A percentile compares a stretch with the other conserved stretches of the same genome.
These are phyloP conservation scores for Wickerhamiella galacta DNA, from an alignment of 805 yeast species.

Conservation along the genomic window DNA sequence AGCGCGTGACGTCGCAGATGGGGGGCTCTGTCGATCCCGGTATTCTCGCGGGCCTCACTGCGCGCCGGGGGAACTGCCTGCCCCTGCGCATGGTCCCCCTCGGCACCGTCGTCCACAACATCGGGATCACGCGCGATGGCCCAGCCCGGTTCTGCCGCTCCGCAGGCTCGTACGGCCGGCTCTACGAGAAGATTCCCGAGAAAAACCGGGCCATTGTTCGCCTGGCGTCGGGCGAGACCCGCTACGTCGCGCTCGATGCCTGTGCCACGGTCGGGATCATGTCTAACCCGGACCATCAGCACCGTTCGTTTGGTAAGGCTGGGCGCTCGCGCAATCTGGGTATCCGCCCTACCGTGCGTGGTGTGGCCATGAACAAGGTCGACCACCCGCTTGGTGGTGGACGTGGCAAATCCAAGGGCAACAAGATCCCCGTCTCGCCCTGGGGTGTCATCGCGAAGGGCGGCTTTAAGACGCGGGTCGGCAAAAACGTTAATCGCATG, in stretches of 20 bases:
- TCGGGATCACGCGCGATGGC: conserved; percentile 62
- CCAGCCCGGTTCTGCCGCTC: conserved; percentile 80
- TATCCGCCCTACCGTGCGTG: conserved; percentile 88
- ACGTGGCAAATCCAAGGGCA: conserved; percentile 96
- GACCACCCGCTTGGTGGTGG: conserved; percentile 99
- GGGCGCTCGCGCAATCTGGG: conserved; percentile 89
- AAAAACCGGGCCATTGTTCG: conserved; percentile 59
- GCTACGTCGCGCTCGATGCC: conserved; percentile 70
- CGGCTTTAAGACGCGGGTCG: conserved; percentile 83
- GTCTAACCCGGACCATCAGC: conserved; percentile 84
- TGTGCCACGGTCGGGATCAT: conserved; percentile 91
- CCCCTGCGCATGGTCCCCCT: conserved; percentile 89
- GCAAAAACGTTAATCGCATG: conserved; percentile 67
- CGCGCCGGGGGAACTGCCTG: conserved; percentile 86
- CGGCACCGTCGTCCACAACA: conserved; percentile 76
- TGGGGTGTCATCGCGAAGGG: conserved; percentile 93
- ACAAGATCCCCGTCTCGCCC: conserved; percentile 83
- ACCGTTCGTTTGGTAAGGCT: conserved; percentile 84
- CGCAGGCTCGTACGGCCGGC: conserved; percentile 88
- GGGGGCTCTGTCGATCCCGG: conserved; percentile 89
- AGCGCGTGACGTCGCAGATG: conserved; percentile 59
- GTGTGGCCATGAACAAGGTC: conserved; percentile 93
- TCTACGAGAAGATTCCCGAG: conserved; percentile 61
- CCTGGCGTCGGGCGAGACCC: conserved; percentile 82
- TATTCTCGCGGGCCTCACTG: conserved; percentile 65